These are phyloP conservation scores for Clarireedia sp. DNA, from an alignment of 2,329 filamentous ascomycete species.

Conservation along the genomic window DNA sequence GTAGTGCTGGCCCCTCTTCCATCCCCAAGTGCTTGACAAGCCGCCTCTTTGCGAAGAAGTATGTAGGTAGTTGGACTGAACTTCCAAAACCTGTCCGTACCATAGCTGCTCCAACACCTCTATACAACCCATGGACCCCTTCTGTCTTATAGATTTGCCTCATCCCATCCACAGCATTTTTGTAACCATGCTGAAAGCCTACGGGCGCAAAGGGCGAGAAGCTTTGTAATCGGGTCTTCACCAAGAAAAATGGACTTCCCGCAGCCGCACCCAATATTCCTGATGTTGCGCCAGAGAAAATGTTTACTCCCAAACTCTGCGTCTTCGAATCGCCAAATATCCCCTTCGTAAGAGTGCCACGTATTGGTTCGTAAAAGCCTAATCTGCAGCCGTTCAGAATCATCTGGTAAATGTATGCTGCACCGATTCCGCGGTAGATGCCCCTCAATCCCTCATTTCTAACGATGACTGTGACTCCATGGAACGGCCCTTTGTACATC, in stretches of 20 bases:
- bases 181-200: constrained; percentile 92
- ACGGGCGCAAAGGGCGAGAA: constrained; percentile 89
- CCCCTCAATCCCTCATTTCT: constrained; percentile 82
- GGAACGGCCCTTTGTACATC: constrained; percentile 83
- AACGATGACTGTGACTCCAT: constrained; percentile 83
- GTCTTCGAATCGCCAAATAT: constrained; percentile 65
- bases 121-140: constrained; percentile 74
- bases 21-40: constrained; percentile 76
- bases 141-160: constrained; percentile 69
- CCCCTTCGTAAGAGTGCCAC: constrained; percentile 58
- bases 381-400: constrained; percentile 93
- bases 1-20: constrained; percentile 82
- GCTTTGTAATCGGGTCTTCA: constrained; percentile 93
- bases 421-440: constrained; percentile 81
- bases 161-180: constrained; percentile 76
- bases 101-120: constrained; percentile 89
- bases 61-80: constrained; percentile 92
- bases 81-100: constrained; percentile 92
- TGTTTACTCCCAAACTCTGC: constrained; percentile 85
- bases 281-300: constrained; percentile 82
- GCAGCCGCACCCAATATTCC: constrained; percentile 88
- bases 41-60: constrained; percentile 92
- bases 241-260: constrained; percentile 92
- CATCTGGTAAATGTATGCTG: constrained; percentile 93
- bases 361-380: constrained; percentile 95